phyloP scores from a whole-genome alignment of 805 yeast genomes.

The Candida sithepensis region DNA sequence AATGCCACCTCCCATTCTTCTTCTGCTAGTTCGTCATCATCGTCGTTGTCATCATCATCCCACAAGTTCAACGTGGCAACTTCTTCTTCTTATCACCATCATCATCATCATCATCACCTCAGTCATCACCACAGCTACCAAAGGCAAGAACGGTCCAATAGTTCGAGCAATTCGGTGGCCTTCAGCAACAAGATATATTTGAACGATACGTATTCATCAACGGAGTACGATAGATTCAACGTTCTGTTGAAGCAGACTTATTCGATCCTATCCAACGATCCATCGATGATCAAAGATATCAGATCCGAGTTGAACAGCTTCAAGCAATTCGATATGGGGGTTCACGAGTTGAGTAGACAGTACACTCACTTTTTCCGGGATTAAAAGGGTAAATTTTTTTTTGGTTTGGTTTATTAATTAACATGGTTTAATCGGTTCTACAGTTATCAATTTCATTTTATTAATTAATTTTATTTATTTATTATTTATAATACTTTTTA shows the following conservation, averaged over 20 bases:
- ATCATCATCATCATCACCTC: neutral
- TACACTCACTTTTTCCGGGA: constrained; percentile 60
- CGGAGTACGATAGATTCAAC: constrained; percentile 52
- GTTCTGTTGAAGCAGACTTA: constrained; percentile 45
- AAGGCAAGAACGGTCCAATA: neutral
- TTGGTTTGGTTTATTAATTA: no score
- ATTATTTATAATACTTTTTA: neutral
- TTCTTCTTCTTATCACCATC: neutral
- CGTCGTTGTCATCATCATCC: neutral
- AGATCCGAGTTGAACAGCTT: constrained; percentile 62
- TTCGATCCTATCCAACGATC: constrained; percentile 42
- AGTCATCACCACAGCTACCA: neutral
- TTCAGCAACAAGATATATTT: constrained; percentile 47
- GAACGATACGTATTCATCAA: constrained; percentile 50
- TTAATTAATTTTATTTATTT: neutral
- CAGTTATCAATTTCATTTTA: neutral
- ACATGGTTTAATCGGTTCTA: no score
- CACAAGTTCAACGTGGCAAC: neutral
- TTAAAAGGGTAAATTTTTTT: no score
- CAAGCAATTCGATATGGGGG: constrained; percentile 62
- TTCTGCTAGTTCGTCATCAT: neutral
- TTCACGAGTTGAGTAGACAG: constrained; percentile 55
- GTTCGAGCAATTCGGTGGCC: constrained; percentile 8
- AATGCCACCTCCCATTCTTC: neutral
- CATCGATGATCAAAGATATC: constrained; percentile 48